Conservation (phyloP, 805 yeast species). For the Candida succiphila region DNA sequence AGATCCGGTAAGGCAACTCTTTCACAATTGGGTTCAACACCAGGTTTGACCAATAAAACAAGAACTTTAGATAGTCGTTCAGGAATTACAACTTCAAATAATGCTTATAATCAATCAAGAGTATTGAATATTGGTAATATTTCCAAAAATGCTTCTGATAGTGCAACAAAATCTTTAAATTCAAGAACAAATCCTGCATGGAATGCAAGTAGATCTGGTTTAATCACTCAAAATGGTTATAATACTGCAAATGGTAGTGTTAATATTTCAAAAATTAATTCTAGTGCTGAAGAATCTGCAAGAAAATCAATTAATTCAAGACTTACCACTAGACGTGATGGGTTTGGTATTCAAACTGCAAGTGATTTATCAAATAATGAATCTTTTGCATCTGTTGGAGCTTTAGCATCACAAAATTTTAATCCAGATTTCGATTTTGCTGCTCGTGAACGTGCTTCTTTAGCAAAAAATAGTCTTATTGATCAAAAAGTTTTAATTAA, state of each 20-base stretch:
- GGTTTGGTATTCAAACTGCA: slow-evolving; percentile 30
- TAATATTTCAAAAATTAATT: slow-evolving; percentile 41
- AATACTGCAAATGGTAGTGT: slow-evolving; percentile 34
- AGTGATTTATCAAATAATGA: slow-evolving; percentile 31
- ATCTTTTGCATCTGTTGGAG: slow-evolving; percentile 45
- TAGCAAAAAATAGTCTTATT: slow-evolving; percentile 26
- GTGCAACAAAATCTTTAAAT: slow-evolving; percentile 34
- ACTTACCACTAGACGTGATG: slow-evolving; percentile 8
- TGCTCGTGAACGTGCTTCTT: slow-evolving; percentile 28
- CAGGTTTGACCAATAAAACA: slow-evolving; percentile 9
- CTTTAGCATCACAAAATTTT: slow-evolving; percentile 41
- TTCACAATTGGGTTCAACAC: slow-evolving; percentile 13
- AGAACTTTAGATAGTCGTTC: slow-evolving; percentile 13
- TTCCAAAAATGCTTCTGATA: slow-evolving; percentile 21
- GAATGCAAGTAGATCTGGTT: slow-evolving; percentile 20
- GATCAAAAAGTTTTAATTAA: slow-evolving; percentile 34
- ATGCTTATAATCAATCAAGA: slow-evolving; percentile 19
- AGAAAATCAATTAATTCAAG: slow-evolving; percentile 17
- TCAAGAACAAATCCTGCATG: slow-evolving; percentile 33
- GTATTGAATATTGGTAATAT: slow-evolving; percentile 20
- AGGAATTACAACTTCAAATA: slow-evolving; percentile 17
- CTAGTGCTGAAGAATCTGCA: slow-evolving; percentile 34
- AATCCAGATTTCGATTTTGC: slow-evolving; percentile 33
- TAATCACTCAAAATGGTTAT: slow-evolving; percentile 14
- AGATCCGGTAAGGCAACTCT: slow-evolving; percentile 28